phyloP scores from a whole-genome alignment of 2,329 filamentous ascomycete genomes.

The Colletotrichum caudatum region DNA sequence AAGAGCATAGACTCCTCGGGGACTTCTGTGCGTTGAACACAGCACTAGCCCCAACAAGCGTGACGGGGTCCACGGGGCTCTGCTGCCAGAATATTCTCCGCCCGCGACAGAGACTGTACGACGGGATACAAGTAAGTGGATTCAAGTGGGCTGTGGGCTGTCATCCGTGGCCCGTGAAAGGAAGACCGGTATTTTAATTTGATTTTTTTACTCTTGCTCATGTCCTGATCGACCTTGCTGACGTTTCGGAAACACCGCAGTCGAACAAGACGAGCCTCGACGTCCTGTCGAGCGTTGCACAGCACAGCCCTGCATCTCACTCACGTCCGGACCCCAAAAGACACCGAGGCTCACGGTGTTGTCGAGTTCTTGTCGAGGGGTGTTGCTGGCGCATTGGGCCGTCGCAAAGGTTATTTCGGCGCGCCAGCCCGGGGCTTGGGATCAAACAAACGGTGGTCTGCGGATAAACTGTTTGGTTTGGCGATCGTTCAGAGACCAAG shows the following conservation, averaged over 20 bases:
- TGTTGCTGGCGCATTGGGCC: constrained; percentile 29
- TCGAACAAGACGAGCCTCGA: neutral
- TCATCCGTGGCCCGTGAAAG: constrained; percentile 5
- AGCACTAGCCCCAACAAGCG: constrained; percentile 32
- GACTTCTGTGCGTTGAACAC: constrained; percentile 39
- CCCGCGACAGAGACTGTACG: constrained; percentile 40
- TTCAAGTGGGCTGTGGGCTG: constrained; percentile 27
- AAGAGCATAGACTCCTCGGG: constrained; percentile 40
- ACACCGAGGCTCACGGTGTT: neutral
- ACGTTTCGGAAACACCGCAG: neutral
- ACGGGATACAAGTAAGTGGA: constrained; percentile 30
- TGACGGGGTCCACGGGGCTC: constrained; percentile 33
- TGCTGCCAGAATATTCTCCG: constrained; percentile 42
- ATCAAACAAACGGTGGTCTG: constrained; percentile 41
- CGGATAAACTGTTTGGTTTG: constrained; percentile 18
- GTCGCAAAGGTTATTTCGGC: constrained; percentile 32
- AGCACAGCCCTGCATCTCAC: neutral
- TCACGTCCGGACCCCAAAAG: neutral
- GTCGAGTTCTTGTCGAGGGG: constrained; percentile 5
- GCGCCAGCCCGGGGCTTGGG: constrained; percentile 24
- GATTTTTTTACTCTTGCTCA: neutral
- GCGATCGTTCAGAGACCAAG: constrained; percentile 24
- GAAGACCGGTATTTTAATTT: neutral
- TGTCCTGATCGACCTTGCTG: neutral
- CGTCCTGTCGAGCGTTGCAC: neutral